phyloP scores from a whole-genome alignment of 1,139 yeast genomes.

The Saccharomyces pastorianus region DNA sequence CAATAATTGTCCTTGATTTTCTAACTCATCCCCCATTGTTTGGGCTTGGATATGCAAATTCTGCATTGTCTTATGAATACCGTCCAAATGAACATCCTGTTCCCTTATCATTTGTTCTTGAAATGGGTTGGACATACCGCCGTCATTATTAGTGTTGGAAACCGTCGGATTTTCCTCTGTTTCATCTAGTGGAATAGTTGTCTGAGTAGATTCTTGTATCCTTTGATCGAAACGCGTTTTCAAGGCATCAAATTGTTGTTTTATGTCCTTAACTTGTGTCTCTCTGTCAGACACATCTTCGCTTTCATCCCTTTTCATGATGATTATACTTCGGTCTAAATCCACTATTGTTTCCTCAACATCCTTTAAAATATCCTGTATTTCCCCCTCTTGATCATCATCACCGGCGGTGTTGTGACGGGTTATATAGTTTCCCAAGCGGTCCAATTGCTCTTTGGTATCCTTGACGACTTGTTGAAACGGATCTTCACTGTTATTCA shows the following conservation, averaged over 20 bases:
- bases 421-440: conserved; percentile 37
- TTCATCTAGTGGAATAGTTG: conserved; percentile 3
- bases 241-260: conserved; percentile 4
- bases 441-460: conserved; percentile 56
- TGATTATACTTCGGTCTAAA: conserved; percentile 58
- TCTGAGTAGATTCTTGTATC: neutral
- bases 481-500: conserved; percentile 53
- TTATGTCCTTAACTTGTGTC: conserved; percentile 4
- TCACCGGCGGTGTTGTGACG: conserved; percentile 18
- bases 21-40: conserved; percentile 79
- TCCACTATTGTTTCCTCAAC: conserved; percentile 70
- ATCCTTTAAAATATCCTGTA: conserved; percentile 60
- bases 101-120: conserved; percentile 72
- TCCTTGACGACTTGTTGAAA: conserved; percentile 75
- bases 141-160: conserved; percentile 11
- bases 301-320: conserved; percentile 59
- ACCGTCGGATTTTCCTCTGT: conserved; percentile 5
- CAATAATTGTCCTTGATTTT: conserved; percentile 73
- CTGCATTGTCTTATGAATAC: conserved; percentile 74
- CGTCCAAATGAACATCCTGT: conserved; percentile 78
- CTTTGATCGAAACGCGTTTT: neutral
- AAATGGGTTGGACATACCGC: conserved; percentile 38
- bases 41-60: conserved; percentile 80
- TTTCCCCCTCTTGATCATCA: conserved; percentile 44
- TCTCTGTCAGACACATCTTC: conserved; percentile 38